A percentile compares a stretch with the other conserved stretches of the same genome.
Evolutionary conservation across 768 basidiomycete genomes (phyloP).

Genomic region (Mycena indigotica): DNA sequence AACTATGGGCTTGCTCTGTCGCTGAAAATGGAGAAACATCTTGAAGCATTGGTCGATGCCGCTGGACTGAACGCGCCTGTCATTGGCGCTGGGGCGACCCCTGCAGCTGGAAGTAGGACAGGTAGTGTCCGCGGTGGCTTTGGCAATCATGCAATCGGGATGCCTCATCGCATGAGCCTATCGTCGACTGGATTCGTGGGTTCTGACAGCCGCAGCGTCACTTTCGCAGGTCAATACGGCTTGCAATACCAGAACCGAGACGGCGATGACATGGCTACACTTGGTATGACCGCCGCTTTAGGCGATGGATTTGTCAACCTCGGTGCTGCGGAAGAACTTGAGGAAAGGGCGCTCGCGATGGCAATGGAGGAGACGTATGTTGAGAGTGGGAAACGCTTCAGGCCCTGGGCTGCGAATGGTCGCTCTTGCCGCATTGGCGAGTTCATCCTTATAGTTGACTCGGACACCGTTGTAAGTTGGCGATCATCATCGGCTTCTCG

Average conservation of each 20-base stretch:
- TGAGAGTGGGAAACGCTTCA: conserved; percentile 52
- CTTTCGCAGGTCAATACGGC: conserved; percentile 49
- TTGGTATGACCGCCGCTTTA: conserved; percentile 24
- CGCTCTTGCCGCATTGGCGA: conserved; percentile 66
- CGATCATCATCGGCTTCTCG: no score
- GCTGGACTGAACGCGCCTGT: conserved; percentile 9
- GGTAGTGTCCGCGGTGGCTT: not conserved
- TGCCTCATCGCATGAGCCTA: conserved; percentile 23
- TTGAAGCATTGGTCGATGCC: conserved; percentile 42
- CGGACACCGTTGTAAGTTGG: conserved; percentile 75
- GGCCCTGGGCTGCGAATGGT: conserved; percentile 74
- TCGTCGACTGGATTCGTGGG: conserved; percentile 29
- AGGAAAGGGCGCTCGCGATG: conserved; percentile 70
- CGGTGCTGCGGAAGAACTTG: conserved; percentile 37
- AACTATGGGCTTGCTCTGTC: conserved; percentile 81
- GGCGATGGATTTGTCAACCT: conserved; percentile 2
- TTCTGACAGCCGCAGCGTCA: conserved; percentile 25
- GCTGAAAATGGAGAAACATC: conserved; percentile 56
- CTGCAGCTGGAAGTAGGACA: not conserved
- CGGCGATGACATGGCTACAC: conserved; percentile 55
- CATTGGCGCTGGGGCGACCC: not conserved
- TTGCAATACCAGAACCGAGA: conserved; percentile 66
- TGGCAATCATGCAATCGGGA: not conserved
- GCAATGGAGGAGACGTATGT: conserved; percentile 74
- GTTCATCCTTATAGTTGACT: conserved; percentile 78